Evolutionary conservation across 176 grass and related monocot genomes (phyloP), one percentile per base, ranked within the genome.

Genomic region (Cymbopogon citratus): DNA sequence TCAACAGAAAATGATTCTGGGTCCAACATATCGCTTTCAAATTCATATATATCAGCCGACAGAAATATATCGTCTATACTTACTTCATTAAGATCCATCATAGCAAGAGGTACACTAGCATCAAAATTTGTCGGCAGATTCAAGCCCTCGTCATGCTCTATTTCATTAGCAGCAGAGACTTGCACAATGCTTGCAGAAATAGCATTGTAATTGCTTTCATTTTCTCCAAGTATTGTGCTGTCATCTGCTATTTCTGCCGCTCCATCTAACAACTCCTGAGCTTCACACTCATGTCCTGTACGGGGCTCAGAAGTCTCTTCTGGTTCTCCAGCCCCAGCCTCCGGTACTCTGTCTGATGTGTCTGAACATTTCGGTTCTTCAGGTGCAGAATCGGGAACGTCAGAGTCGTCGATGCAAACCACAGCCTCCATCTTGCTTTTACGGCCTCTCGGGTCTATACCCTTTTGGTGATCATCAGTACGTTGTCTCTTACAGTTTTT

Each of bases 1-100:
- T 77, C 81, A 72, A 24, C 63, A 11, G 62, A 18, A 84, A 44
- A 51, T 79, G 46, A 18, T 79, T 68, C 84, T 66, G 19, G 63
- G 21, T 75, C 41, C 39, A 38, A 69, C 8, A 45, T 9, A n/a
- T 80, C 80, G 1, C 38, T 80, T 26, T 84, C 75, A 25, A 83
- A 77, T 71, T 90, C 49, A 19, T 89, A 89, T 4, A 62, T 69
- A 54, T 89, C 76, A 52, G 87, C 87, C 41, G 87, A 76, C 18
- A 89, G 7, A 76, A 76, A 89, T 52, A 89, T 70, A 7, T 89
- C 87, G 25, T 85, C 70, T 4, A 80, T 80, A 5, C 64, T 80
- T 31, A 14, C 63, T 52, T 85, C 81, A 80, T 89, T 75, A 0
- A 70, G 63, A 64, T 85, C 81, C 81, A 85, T 82, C 68, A 57